Evolutionary conservation across 306 rosid genomes (phyloP).

Genomic region (Echinosophora koreensis): DNA sequence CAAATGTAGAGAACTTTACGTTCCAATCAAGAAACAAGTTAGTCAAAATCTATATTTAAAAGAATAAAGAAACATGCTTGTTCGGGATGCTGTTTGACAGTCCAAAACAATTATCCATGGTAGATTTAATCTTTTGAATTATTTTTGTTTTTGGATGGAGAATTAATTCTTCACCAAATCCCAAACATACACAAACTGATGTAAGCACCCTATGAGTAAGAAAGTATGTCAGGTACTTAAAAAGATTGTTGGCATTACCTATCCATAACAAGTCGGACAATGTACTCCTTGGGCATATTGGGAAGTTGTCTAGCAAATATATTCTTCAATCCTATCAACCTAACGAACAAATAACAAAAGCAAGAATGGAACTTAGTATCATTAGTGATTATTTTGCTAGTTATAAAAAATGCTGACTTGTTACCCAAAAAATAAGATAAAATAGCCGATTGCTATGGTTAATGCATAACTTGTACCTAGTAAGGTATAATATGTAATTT

Average conservation of each 20-base stretch:
- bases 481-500: background rate
- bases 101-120: slow-evolving; percentile 13
- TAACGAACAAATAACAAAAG: slow-evolving; percentile 48
- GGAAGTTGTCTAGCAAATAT: slow-evolving; percentile 95
- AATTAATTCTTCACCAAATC: slow-evolving; percentile 23
- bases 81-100: slow-evolving; percentile 21
- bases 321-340: slow-evolving; percentile 97
- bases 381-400: slow-evolving; percentile 4
- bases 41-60: background rate
- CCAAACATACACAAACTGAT: slow-evolving; percentile 23
- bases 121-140: background rate
- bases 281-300: slow-evolving; percentile 99
- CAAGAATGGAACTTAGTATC: slow-evolving; percentile 42
- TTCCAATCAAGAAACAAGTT: slow-evolving; percentile 6
- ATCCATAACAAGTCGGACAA: slow-evolving; percentile 98
- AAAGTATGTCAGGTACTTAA: slow-evolving; percentile 10
- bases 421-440: slow-evolving; percentile 6
- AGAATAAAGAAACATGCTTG: background rate
- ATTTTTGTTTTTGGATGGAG: slow-evolving; percentile 24
- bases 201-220: slow-evolving; percentile 4
- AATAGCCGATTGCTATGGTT: slow-evolving; percentile 8
- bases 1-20: slow-evolving; percentile 6
- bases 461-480: background rate
- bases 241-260: slow-evolving; percentile 62
- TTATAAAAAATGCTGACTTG: slow-evolving; percentile 13